A percentile compares a stretch with the other conserved stretches of the same genome.
phyloP scores from a whole-genome alignment of 768 basidiomycete genomes.

The Lactarius evosmus region DNA sequence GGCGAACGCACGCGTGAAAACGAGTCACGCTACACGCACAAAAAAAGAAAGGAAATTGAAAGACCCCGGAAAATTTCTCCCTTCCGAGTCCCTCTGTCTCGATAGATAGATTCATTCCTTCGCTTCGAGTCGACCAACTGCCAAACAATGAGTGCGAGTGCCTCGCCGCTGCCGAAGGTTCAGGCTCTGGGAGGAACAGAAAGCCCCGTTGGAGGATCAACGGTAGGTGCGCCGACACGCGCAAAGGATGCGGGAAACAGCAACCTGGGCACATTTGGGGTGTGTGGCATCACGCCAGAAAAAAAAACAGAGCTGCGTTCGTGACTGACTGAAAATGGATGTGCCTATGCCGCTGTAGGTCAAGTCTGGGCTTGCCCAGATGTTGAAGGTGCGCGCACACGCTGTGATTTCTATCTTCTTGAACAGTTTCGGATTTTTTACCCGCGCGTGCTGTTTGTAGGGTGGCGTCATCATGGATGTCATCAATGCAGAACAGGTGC shows the following conservation, averaged over 20 bases:
- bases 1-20: no score
- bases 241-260: slow-evolving; percentile 51
- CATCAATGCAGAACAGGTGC: slow-evolving; percentile 66
- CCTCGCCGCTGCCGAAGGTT: slow-evolving; percentile 27
- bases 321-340: slow-evolving; percentile 14
- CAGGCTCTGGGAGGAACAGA: slow-evolving; percentile 37
- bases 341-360: slow-evolving; percentile 47
- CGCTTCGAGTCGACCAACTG: slow-evolving; percentile 8
- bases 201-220: slow-evolving; percentile 40
- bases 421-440: slow-evolving; percentile 12
- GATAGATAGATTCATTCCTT: slow-evolving; percentile 4
- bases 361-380: slow-evolving; percentile 92
- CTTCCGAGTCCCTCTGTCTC: no score
- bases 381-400: slow-evolving; percentile 71
- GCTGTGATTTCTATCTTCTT: slow-evolving; percentile 15
- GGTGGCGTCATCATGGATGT: slow-evolving; percentile 97
- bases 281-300: slow-evolving; percentile 34
- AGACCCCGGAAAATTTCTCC: background rate
- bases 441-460: slow-evolving; percentile 42
- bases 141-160: slow-evolving; percentile 32
- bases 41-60: background rate
- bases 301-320: background rate
- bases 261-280: slow-evolving; percentile 71
- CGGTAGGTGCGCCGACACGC: slow-evolving; percentile 51
- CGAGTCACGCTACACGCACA: background rate